Conservation (phyloP, 1,139 yeast genomes). For the Debaryomyces subglobosus region DNA sequence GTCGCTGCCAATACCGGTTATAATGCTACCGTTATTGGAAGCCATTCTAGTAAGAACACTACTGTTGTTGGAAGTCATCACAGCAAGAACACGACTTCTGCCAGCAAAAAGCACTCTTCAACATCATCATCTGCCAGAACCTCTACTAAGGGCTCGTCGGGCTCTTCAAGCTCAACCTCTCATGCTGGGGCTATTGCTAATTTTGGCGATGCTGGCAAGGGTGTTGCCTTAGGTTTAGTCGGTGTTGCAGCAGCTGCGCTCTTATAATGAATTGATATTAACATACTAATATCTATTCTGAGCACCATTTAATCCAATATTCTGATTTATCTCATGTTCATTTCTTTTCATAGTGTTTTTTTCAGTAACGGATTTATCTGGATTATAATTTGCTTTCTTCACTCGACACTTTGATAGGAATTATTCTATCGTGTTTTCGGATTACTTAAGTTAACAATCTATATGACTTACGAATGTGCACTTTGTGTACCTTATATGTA, state of each 20-base stretch:
- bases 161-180: conserved; percentile 1
- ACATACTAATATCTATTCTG: neutral
- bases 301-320: neutral
- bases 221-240: conserved; percentile 50
- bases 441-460: neutral
- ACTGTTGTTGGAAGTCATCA: neutral
- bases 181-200: conserved; percentile 13
- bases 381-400: conserved; percentile 3
- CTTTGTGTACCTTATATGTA: neutral
- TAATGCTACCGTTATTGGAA: conserved; percentile 1
- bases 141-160: neutral
- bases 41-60: neutral
- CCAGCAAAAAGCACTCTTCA: neutral
- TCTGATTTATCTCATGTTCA: neutral
- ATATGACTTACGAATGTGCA: conserved; percentile 5
- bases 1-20: conserved; percentile 1
- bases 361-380: neutral
- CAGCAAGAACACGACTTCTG: neutral
- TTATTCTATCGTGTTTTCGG: neutral
- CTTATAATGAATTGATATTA: conserved; percentile 26
- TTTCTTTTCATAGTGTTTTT: neutral
- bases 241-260: conserved; percentile 53
- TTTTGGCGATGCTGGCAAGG: conserved; percentile 35
- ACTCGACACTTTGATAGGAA: neutral
- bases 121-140: neutral